Percentiles rank a stretch among this genome's conserved stretches.
Evolutionary conservation across 2,329 filamentous ascomycete species (phyloP).

Genomic region (Escovopsis sp.): DNA sequence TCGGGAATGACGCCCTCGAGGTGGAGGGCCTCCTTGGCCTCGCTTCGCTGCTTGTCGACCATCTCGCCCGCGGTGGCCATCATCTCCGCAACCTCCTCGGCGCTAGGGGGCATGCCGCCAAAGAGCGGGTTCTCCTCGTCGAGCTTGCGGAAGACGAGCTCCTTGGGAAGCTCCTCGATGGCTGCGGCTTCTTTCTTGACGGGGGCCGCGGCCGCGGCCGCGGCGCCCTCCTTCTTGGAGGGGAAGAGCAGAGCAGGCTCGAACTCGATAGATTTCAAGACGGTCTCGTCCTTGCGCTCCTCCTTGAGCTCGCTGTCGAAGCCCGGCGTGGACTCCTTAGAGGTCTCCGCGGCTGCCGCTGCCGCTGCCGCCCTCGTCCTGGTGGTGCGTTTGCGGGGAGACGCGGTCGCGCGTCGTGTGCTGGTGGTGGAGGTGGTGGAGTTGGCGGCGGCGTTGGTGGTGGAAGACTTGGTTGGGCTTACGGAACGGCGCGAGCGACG

Average conservation of each 20-base stretch:
- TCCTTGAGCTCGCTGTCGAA: conserved; percentile 12
- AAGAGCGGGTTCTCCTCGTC: conserved; percentile 57
- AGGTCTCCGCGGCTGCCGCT: conserved; percentile 17
- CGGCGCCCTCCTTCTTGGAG: conserved; percentile 39
- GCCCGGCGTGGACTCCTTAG: conserved; percentile 11
- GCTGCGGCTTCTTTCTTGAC: conserved; percentile 55
- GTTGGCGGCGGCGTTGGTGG: conserved; percentile 1
- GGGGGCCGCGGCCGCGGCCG: conserved; percentile 36
- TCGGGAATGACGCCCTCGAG: conserved; percentile 19
- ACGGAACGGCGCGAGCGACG: conserved; percentile 38
- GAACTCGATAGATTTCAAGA: conserved; percentile 33
- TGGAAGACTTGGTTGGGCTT: conserved; percentile 37
- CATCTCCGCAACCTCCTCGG: conserved; percentile 70
- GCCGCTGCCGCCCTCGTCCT: conserved; percentile 28
- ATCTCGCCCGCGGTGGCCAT: conserved; percentile 77
- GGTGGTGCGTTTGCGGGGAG: conserved; percentile 38
- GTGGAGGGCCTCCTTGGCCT: conserved; percentile 15
- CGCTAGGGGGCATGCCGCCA: conserved; percentile 52
- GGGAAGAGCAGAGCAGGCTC: conserved; percentile 34
- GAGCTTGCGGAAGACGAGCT: conserved; percentile 58
- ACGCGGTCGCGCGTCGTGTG: conserved; percentile 28
- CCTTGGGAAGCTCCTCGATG: conserved; percentile 46
- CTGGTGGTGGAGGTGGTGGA: background rate
- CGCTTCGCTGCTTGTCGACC: conserved; percentile 53
- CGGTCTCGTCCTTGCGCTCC: conserved; percentile 18